These are phyloP conservation scores for Berberis vulgaris DNA, from an alignment of 164 flowering plant species.

Conservation along the genomic window DNA sequence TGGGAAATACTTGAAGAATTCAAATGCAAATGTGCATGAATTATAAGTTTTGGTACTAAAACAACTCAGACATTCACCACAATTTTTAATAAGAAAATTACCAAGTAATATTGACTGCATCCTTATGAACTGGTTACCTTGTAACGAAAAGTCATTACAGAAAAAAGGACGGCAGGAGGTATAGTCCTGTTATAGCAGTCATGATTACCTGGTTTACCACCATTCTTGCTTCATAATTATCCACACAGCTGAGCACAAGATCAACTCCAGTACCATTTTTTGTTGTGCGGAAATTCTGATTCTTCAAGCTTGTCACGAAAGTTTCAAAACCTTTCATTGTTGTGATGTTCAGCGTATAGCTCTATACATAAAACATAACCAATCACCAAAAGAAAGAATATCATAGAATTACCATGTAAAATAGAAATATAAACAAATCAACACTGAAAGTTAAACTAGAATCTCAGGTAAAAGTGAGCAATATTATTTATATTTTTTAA, in stretches of 20 bases:
- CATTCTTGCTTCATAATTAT: conserved; percentile 99
- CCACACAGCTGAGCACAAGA: conserved; percentile 96
- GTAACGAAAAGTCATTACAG: neutral
- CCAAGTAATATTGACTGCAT: no score
- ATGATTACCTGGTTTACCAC: conserved; percentile 87
- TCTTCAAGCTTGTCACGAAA: conserved; percentile 70
- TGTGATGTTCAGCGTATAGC: conserved; percentile 91
- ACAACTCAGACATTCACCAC: no score
- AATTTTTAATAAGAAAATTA: no score
- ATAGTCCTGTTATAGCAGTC: neutral
- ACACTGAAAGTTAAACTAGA: neutral
- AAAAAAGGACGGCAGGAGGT: no score
- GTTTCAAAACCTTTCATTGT: conserved; percentile 95
- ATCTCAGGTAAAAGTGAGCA: no score
- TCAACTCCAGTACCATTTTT: conserved; percentile 78
- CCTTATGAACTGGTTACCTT: no score
- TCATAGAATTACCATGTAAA: neutral
- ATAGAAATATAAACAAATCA: neutral
- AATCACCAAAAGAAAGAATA: conserved; percentile 4
- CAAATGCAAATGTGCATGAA: neutral
- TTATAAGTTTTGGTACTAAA: neutral
- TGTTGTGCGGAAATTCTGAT: conserved; percentile 40
- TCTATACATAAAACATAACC: conserved; percentile 32
- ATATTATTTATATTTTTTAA: no score
- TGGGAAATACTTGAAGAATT: conserved; percentile 3